Percentiles rank a stretch among this genome's conserved stretches.
Evolutionary conservation across 306 rosid species (phyloP).

Genomic region (Castanea mollissima): DNA sequence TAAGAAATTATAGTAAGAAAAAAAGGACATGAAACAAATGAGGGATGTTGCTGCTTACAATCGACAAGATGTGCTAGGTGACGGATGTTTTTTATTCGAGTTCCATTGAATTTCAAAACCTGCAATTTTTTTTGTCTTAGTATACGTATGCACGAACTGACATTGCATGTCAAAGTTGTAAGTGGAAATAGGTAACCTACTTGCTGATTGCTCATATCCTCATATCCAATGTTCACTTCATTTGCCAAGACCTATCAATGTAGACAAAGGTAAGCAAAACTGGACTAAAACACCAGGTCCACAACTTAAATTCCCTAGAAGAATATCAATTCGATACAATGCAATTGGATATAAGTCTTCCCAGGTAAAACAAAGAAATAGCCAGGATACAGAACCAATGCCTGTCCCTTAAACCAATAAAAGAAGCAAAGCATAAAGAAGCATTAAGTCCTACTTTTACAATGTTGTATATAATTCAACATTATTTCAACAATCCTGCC

Average conservation of each 20-base stretch:
- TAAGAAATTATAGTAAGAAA: slow-evolving; percentile 15
- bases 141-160: background rate
- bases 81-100: slow-evolving; percentile 66
- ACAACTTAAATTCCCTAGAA: background rate
- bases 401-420: background rate
- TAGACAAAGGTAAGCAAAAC: slow-evolving; percentile 11
- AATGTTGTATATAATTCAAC: no score
- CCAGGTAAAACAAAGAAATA: background rate
- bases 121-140: slow-evolving; percentile 36
- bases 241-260: slow-evolving; percentile 72
- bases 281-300: background rate
- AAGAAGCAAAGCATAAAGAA: background rate
- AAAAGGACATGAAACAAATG: background rate
- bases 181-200: slow-evolving; percentile 37
- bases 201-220: slow-evolving; percentile 95
- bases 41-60: slow-evolving; percentile 48
- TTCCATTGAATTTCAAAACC: slow-evolving; percentile 86
- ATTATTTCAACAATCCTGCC: slow-evolving; percentile 11
- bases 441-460: background rate
- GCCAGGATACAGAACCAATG: background rate
- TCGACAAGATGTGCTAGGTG: slow-evolving; percentile 92
- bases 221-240: slow-evolving; percentile 90
- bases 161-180: background rate
- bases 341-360: background rate
- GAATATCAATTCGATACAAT: background rate